These are phyloP conservation scores for Protea cynaroides DNA, from an alignment of 164 flowering plant species.

Conservation along the genomic window DNA sequence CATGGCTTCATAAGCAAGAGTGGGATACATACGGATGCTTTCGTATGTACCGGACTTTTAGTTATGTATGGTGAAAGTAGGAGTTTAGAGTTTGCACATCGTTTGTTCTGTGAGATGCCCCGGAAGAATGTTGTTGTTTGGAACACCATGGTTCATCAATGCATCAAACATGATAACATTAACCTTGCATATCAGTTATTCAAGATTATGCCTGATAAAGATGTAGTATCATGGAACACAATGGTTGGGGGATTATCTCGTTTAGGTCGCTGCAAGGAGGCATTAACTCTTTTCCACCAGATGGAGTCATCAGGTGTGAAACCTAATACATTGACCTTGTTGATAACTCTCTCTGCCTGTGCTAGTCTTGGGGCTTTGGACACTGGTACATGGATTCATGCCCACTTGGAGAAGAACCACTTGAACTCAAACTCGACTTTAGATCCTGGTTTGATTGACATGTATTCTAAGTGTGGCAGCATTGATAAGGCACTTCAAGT, in stretches of 20 bases:
- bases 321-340: slow-evolving; percentile 23
- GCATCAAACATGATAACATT: slow-evolving; percentile 9
- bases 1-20: slow-evolving; percentile 31
- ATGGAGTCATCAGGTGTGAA: slow-evolving; percentile 20
- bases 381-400: slow-evolving; percentile 28
- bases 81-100: slow-evolving; percentile 15
- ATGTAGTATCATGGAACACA: slow-evolving; percentile 30
- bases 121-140: slow-evolving; percentile 21
- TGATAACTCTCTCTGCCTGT: slow-evolving; percentile 25
- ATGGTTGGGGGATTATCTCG: slow-evolving; percentile 20
- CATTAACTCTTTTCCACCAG: slow-evolving; percentile 17
- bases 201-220: slow-evolving; percentile 12
- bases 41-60: slow-evolving; percentile 19
- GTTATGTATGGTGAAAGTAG: slow-evolving; percentile 28
- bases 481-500: slow-evolving; percentile 28
- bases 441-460: slow-evolving; percentile 23
- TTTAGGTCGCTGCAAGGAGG: slow-evolving; percentile 17
- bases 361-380: slow-evolving; percentile 29
- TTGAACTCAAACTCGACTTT: slow-evolving; percentile 20
- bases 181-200: slow-evolving; percentile 18
- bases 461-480: slow-evolving; percentile 29
- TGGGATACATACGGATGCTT: slow-evolving; percentile 22
- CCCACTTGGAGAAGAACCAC: slow-evolving; percentile 18
- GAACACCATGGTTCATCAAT: slow-evolving; percentile 33
- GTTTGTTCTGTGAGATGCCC: slow-evolving; percentile 15